These are phyloP conservation scores for Cystobasidium sp. DNA, from an alignment of 1,284 basidiomycete genomes.

Conservation along the genomic window DNA sequence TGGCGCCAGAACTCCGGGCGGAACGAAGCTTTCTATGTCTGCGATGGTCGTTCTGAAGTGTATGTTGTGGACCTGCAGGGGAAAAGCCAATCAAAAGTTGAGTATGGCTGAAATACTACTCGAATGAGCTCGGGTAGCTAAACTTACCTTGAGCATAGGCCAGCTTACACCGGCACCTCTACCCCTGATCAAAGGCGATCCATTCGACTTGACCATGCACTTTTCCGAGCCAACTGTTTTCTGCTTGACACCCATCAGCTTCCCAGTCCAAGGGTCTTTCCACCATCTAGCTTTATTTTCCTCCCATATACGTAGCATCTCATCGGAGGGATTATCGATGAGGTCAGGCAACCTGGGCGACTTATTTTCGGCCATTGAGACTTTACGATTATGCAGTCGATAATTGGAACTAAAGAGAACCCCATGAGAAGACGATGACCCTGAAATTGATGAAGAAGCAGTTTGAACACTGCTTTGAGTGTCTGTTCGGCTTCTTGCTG, in stretches of 20 bases:
- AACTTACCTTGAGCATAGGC: constrained; percentile 34
- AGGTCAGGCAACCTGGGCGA: not conserved
- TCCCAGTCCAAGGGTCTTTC: constrained; percentile 29
- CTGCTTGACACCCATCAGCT: not conserved
- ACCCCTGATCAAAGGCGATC: not conserved
- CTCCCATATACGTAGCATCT: constrained; percentile 1
- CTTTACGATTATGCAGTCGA: not conserved
- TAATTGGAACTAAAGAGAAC: too few relatives aligned
- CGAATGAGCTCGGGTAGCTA: too few relatives aligned
- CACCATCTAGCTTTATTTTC: constrained; percentile 21
- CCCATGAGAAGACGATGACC: not conserved
- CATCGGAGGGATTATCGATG: not conserved
- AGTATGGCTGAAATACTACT: not conserved
- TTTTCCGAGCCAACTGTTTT: not conserved
- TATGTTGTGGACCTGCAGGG: constrained; percentile 26
- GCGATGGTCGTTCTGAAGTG: constrained; percentile 26
- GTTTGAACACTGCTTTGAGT: not conserved
- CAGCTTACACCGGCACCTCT: constrained; percentile 25
- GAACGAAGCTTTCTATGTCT: constrained; percentile 27
- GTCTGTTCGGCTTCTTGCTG: not conserved
- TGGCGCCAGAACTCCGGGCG: constrained; percentile 12
- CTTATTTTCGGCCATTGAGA: not conserved
- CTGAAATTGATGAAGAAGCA: not conserved
- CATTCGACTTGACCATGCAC: constrained; percentile 3
- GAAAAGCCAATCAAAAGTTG: not conserved